Conservation (phyloP, 192 early-diverging fungal species). For the Coemansia sp. region DNA sequence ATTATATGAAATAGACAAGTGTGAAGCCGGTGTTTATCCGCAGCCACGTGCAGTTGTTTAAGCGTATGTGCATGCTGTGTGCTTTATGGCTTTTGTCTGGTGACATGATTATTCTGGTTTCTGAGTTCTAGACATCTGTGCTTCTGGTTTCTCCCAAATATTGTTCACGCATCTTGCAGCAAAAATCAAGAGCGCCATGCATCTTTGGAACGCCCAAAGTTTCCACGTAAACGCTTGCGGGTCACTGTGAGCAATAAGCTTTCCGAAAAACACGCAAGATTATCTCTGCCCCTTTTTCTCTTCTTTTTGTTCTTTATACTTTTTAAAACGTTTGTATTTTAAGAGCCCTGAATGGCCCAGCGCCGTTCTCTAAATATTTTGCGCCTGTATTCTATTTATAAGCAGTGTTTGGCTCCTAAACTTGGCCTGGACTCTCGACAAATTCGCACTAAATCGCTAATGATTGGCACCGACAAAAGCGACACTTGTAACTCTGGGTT, state of each 20-base stretch:
- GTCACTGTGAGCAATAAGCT: no score
- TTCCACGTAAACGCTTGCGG: no score
- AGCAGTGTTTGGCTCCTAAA: neutral
- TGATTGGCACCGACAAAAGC: neutral
- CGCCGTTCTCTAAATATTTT: neutral
- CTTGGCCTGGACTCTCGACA: neutral
- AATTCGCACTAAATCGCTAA: neutral
- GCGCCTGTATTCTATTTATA: neutral
- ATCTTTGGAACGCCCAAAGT: neutral
- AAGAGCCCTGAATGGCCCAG: neutral
- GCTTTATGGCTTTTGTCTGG: conserved; percentile 21
- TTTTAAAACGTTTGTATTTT: neutral
- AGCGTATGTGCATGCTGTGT: neutral
- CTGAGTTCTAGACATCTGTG: neutral
- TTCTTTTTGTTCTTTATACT: neutral
- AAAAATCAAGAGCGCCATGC: neutral
- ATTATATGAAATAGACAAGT: neutral
- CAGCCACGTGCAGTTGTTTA: neutral
- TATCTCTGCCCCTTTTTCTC: neutral
- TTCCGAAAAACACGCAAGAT: no score
- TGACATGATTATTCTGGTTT: conserved; percentile 6
- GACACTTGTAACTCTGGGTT: neutral
- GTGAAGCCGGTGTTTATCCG: neutral
- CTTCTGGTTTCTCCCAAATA: neutral
- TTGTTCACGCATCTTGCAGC: neutral